Conservation (phyloP, 208 protist species). For the Leishmania tropica region DNA sequence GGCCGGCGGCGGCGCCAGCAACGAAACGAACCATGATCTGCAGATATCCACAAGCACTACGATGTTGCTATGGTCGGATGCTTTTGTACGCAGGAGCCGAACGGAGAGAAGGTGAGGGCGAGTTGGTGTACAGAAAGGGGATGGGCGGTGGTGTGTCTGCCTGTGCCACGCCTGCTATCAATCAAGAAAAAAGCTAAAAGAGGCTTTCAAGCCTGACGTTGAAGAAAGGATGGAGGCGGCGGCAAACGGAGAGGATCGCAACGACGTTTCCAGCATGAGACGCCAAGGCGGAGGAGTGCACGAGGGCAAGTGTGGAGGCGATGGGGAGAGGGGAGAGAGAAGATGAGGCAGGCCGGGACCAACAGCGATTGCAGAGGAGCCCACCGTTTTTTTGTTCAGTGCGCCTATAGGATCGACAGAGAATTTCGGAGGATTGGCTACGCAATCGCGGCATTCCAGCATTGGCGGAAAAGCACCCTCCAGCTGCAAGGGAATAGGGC, state of each 20-base stretch:
- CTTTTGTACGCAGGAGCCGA: background rate
- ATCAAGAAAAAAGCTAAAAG: slow-evolving; percentile 15
- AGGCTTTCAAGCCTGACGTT: background rate
- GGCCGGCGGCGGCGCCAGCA: slow-evolving; percentile 36
- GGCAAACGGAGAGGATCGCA: background rate
- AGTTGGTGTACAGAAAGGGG: background rate
- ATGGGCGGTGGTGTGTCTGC: background rate
- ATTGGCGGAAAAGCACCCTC: background rate
- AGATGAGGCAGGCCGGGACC: background rate
- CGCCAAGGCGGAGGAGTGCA: background rate
- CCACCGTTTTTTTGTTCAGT: background rate
- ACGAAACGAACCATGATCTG: slow-evolving; percentile 42
- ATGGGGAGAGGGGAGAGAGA: background rate
- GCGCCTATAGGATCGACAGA: background rate
- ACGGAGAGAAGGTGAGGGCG: background rate
- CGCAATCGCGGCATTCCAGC: background rate
- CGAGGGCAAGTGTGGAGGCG: background rate
- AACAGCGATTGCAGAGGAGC: background rate
- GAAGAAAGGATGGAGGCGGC: background rate
- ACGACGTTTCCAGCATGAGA: background rate
- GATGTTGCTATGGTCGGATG: background rate
- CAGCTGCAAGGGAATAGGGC: background rate
- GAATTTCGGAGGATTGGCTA: background rate
- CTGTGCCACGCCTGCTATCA: background rate
- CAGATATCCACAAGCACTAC: background rate